Evolutionary conservation across 306 rosid species (phyloP), one percentile per base, ranked within the genome.

Genomic region (Cicer yamashitae): DNA sequence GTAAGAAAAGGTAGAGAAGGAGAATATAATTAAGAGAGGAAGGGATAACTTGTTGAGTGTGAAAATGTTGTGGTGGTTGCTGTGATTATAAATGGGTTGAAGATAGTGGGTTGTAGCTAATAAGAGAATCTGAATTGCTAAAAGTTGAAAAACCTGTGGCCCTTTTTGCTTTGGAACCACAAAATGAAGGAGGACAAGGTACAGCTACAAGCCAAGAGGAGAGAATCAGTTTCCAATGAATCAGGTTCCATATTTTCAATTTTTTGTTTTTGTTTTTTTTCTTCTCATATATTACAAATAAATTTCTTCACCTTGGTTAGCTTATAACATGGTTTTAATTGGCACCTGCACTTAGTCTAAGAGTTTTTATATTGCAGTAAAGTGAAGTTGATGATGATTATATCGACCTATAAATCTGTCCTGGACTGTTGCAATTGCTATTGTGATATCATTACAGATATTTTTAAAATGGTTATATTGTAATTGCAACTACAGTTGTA

Each of bases 91-190:
- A 78, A 76, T 70, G 37, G 30, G 52, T 17, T 25, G 13, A 30
- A 20, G 76, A 52, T 75, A 59, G 67, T 70, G 82, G 48, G 78
- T 39, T 73, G 34, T 60, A 73, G 71, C 79, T 71, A 39, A 66
- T 68, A 63, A 82, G 63, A 62, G 86, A 82, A 77, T 83, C 79
- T 59, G 45, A 58, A 66, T 78, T 41, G 73, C 17, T 66, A 64
- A 74, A 82, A 82, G 73, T 54, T 77, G 62, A 41, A 48, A 69
- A 56, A 74, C 66, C 11, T n/a, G 82, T 84, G 84, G 79, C 78
- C 62, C 80, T 40, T 82, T 82, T 45, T 75, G 77, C 81, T 73
- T 71, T 83, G 73, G 84, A 82, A 78, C 87, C 87, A 85, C 86
- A 51, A 74, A 79, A 59, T 65, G 77, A 74, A 73, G 70, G 59